Evolutionary conservation across 2,329 filamentous ascomycete species (phyloP).

Genomic region (Hymenoscyphus albidus): DNA sequence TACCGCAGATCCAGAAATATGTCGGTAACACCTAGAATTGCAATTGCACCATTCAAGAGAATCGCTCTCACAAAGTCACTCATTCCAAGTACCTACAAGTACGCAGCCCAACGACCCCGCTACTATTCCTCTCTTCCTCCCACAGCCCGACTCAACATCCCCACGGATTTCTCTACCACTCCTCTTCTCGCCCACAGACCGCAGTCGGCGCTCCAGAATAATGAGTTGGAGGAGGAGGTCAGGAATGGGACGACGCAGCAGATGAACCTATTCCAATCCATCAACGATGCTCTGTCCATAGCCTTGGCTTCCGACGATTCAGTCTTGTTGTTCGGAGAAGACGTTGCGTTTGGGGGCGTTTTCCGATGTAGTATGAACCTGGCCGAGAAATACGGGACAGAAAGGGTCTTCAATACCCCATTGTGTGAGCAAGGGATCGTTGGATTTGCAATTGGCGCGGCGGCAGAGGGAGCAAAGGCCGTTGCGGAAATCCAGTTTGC

Average conservation of each 20-base stretch:
- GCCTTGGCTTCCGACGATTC: constrained; percentile 80
- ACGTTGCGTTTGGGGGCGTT: constrained; percentile 94
- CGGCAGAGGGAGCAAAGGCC: constrained; percentile 86
- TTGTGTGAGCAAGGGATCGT: constrained; percentile 91
- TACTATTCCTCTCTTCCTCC: constrained; percentile 41
- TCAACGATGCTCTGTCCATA: constrained; percentile 84
- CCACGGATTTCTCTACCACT: constrained; percentile 81
- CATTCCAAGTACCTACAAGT: background rate
- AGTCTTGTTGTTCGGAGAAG: constrained; percentile 90
- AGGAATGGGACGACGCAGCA: constrained; percentile 71
- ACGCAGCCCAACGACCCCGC: constrained; percentile 10
- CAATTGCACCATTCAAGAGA: background rate
- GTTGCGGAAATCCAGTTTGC: constrained; percentile 85
- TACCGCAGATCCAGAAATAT: constrained; percentile 13
- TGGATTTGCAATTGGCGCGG: constrained; percentile 87
- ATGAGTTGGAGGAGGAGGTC: constrained; percentile 65
- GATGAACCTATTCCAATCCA: constrained; percentile 89
- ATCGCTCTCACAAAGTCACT: constrained; percentile 7
- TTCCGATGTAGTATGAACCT: constrained; percentile 93
- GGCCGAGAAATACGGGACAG: constrained; percentile 78
- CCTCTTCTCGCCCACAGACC: constrained; percentile 77
- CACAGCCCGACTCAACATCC: constrained; percentile 70
- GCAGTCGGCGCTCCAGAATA: constrained; percentile 64
- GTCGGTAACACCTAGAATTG: constrained; percentile 18
- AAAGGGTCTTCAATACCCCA: constrained; percentile 94